Percentiles rank a stretch among this genome's conserved stretches.
phyloP scores from a whole-genome alignment of 2,329 filamentous ascomycete genomes.

The Colletotrichum sublineola region DNA sequence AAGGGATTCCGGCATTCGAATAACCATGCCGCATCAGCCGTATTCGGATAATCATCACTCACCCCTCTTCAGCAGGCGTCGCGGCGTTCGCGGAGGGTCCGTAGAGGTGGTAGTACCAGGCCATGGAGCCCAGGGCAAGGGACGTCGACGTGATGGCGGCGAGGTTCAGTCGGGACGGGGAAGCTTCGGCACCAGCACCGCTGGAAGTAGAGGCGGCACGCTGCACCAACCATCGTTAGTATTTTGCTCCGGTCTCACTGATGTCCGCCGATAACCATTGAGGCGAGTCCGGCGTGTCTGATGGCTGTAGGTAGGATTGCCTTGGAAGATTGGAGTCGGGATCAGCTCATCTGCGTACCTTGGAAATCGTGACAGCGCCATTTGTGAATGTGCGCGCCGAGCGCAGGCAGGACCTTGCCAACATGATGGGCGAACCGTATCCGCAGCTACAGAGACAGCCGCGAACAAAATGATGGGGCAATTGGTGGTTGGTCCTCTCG shows the following conservation, averaged over 20 bases:
- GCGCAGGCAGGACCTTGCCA: conserved; percentile 92
- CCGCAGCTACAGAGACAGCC: conserved; percentile 53
- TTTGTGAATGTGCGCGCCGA: conserved; percentile 88
- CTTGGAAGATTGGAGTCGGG: conserved; percentile 53
- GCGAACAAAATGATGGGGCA: conserved; percentile 52
- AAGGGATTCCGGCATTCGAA: conserved; percentile 28
- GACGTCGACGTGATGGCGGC: conserved; percentile 89
- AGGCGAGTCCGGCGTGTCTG: conserved; percentile 34
- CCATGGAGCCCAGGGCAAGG: conserved; percentile 88
- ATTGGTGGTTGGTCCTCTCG: conserved; percentile 50
- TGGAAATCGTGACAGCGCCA: conserved; percentile 77
- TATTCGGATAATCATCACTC: conserved; percentile 62
- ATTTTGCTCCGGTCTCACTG: conserved; percentile 44
- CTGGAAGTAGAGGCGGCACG: conserved; percentile 80
- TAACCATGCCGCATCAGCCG: conserved; percentile 29
- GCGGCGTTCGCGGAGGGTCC: conserved; percentile 88
- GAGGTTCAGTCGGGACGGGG: conserved; percentile 85
- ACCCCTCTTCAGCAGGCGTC: conserved; percentile 98
- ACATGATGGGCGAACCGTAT: conserved; percentile 77
- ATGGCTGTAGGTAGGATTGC: conserved; percentile 45
- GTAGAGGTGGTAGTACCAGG: conserved; percentile 98
- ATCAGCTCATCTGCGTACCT: conserved; percentile 72
- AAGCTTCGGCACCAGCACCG: conserved; percentile 76
- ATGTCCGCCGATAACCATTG: conserved; percentile 43
- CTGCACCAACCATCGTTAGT: conserved; percentile 61